Percentiles rank a stretch among this genome's conserved stretches.
phyloP scores from a whole-genome alignment of 2,329 filamentous ascomycete species.

The Scytalidium lignicola region DNA sequence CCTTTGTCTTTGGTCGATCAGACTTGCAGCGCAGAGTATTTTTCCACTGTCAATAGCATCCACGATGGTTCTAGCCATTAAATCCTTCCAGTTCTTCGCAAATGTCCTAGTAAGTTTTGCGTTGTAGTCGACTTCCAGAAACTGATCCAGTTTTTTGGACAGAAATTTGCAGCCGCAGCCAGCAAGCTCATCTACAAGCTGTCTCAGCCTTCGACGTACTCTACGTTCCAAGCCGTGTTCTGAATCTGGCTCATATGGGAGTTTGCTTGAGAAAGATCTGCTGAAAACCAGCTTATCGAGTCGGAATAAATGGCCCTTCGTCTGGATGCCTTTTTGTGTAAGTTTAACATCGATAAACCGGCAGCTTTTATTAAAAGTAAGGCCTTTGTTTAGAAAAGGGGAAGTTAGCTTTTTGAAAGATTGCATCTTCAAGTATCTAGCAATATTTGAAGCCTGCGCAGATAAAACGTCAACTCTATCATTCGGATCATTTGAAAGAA shows the following conservation, averaged over 20 bases:
- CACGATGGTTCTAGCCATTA: background rate
- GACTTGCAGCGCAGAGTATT: too few relatives aligned
- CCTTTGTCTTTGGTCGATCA: too few relatives aligned
- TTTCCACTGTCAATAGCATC: background rate
- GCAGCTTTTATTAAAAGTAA: background rate
- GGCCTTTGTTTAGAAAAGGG: background rate
- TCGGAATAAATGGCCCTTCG: background rate
- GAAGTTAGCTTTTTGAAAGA: background rate
- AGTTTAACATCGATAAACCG: background rate
- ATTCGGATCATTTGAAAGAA: background rate
- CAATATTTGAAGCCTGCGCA: background rate
- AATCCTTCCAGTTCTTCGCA: background rate
- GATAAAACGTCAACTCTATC: background rate
- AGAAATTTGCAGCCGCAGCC: background rate
- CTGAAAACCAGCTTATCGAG: background rate
- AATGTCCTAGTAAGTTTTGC: background rate
- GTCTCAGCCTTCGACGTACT: background rate
- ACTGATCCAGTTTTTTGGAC: background rate
- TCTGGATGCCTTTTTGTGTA: background rate
- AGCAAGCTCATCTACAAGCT: background rate
- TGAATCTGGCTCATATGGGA: background rate
- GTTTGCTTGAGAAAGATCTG: background rate
- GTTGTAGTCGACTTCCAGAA: background rate
- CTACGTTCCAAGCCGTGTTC: background rate
- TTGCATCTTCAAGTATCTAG: background rate